A percentile compares a stretch with the other conserved stretches of the same genome.
Evolutionary conservation across 306 rosid species (phyloP).

Genomic region (Hippophae gyantsensis): DNA sequence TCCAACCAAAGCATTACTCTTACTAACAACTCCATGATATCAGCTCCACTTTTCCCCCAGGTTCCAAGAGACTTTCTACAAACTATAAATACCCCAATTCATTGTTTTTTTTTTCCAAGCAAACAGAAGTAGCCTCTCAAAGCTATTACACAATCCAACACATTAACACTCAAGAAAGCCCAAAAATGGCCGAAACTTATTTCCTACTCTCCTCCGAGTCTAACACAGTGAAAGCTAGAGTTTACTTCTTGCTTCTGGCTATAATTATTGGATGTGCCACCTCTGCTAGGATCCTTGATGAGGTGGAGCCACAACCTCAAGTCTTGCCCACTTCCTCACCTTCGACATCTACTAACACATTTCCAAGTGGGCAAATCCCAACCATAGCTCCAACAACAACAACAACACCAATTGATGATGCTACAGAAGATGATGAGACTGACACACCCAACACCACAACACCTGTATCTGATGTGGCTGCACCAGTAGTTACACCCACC

Average conservation of each 20-base stretch:
- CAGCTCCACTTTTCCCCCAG: conserved; percentile 36
- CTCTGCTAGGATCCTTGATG: conserved; percentile 24
- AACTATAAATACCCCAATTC: conserved; percentile 12
- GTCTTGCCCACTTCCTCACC: background rate
- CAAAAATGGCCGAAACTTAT: conserved; percentile 21
- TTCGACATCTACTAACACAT: conserved; percentile 10
- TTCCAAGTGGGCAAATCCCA: conserved; percentile 33
- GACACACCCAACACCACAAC: no score
- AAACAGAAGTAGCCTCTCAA: background rate
- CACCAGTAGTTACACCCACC: no score
- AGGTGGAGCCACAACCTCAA: conserved; percentile 20
- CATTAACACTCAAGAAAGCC: background rate
- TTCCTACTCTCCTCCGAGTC: background rate
- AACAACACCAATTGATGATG: background rate
- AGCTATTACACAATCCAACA: conserved; percentile 1
- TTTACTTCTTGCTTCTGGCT: conserved; percentile 15
- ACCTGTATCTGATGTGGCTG: no score
- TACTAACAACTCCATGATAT: conserved; percentile 42
- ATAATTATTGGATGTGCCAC: conserved; percentile 15
- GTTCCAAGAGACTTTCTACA: background rate
- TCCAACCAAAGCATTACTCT: conserved; percentile 38
- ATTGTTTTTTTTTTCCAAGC: conserved; percentile 26
- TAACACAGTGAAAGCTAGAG: background rate
- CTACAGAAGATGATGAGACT: background rate
- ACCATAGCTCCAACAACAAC: conserved; percentile 21